These are phyloP conservation scores for Aspergillus vadensis DNA, from an alignment of 2,329 filamentous ascomycete genomes.

Conservation along the genomic window DNA sequence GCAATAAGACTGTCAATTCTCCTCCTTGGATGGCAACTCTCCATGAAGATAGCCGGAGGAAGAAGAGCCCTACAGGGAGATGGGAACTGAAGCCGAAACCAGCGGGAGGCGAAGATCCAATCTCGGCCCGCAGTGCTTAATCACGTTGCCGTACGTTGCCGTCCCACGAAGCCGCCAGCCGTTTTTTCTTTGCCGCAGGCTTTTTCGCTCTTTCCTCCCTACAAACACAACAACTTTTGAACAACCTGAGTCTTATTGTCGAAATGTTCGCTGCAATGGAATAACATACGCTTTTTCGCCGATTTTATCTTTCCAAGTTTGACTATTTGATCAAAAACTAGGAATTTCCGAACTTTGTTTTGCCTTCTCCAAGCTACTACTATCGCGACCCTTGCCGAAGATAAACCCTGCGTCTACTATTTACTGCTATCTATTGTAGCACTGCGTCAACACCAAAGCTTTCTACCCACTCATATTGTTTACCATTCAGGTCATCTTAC, in stretches of 20 bases:
- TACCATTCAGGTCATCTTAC: not conserved
- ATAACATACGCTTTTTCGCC: slow-evolving; percentile 21
- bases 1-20: slow-evolving; percentile 59
- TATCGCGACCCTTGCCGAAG: not conserved
- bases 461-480: not conserved
- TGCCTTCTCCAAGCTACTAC: not conserved
- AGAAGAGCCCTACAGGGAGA: too few species aligned
- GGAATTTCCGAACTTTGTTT: not conserved
- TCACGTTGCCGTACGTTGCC: not conserved
- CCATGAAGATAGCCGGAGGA: too few species aligned
- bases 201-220: not conserved
- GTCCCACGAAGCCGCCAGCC: not conserved
- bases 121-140: not conserved
- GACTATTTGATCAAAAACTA: not conserved
- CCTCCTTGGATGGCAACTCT: not conserved
- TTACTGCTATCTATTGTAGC: not conserved
- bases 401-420: not conserved
- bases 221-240: not conserved
- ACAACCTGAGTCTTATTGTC: not conserved
- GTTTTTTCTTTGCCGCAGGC: not conserved
- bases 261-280: slow-evolving; percentile 18
- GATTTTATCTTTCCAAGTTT: slow-evolving; percentile 4
- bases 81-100: too few species aligned
- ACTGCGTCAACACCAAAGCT: not conserved
- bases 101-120: not conserved